Percentiles rank a stretch among this genome's conserved stretches.
Evolutionary conservation across 257 asterid genomes (phyloP).

Genomic region (Perilla frutescens): DNA sequence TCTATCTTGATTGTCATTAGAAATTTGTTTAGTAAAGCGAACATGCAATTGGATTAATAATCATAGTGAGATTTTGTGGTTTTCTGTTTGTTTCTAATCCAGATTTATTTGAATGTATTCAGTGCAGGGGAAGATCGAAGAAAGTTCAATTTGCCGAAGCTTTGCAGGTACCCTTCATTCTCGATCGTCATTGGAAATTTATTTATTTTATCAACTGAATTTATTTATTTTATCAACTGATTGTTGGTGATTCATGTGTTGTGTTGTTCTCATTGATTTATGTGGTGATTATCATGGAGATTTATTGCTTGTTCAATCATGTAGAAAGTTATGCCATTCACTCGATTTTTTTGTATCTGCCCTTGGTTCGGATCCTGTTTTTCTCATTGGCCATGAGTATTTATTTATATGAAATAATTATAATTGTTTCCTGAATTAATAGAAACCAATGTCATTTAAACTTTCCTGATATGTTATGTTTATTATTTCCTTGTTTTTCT

Average conservation of each 20-base stretch:
- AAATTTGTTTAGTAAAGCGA: constrained; percentile 26
- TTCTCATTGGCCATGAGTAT: constrained; percentile 34
- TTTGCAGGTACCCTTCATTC: constrained; percentile 31
- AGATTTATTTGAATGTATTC: constrained; percentile 15
- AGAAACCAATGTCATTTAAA: not conserved
- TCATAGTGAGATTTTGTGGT: constrained; percentile 1
- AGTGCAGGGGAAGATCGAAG: constrained; percentile 34
- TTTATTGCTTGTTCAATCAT: constrained; percentile 13
- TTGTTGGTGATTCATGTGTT: constrained; percentile 26
- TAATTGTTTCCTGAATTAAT: constrained; percentile 12
- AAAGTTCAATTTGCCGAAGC: constrained; percentile 29
- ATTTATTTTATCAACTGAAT: constrained; percentile 8
- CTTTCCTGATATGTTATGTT: constrained; percentile 15
- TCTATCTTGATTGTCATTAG: constrained; percentile 26
- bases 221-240: constrained; percentile 18
- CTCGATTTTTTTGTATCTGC: not conserved
- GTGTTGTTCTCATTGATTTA: constrained; percentile 21
- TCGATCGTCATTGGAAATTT: constrained; percentile 24
- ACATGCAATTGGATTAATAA: constrained; percentile 8
- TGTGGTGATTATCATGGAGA: not conserved
- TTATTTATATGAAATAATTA: constrained; percentile 5
- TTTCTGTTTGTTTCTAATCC: constrained; percentile 13
- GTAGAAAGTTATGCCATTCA: constrained; percentile 17
- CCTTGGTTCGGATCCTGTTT: constrained; percentile 17
- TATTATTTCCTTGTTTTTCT: constrained; percentile 11